Percentiles rank a stretch among this genome's conserved stretches.
phyloP scores from a whole-genome alignment of 2,329 filamentous ascomycete species.

The Ceratocystis smalleyi region DNA sequence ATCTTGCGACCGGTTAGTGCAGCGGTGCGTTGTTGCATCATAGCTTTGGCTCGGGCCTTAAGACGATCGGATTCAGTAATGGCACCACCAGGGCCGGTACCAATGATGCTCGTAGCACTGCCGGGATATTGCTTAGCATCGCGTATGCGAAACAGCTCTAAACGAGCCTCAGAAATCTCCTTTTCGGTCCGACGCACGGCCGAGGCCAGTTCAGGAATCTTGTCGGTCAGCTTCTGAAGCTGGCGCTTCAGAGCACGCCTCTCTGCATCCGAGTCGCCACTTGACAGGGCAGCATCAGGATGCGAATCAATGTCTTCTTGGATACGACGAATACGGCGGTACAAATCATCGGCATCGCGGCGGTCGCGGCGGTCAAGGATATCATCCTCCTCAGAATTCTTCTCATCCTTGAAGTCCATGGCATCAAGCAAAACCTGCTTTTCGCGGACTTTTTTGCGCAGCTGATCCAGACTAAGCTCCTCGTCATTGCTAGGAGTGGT shows the following conservation, averaged over 20 bases:
- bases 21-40: slow-evolving; percentile 96
- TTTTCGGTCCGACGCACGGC: slow-evolving; percentile 83
- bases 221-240: slow-evolving; percentile 74
- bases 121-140: slow-evolving; percentile 85
- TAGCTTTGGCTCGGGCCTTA: slow-evolving; percentile 87
- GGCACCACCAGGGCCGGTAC: slow-evolving; percentile 77
- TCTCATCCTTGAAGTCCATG: slow-evolving; percentile 91
- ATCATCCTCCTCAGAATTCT: slow-evolving; percentile 77
- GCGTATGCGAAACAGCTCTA: slow-evolving; percentile 84
- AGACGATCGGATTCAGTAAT: slow-evolving; percentile 89
- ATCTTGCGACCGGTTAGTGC: slow-evolving; percentile 76
- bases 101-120: slow-evolving; percentile 66
- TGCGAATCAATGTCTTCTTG: slow-evolving; percentile 92
- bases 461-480: slow-evolving; percentile 70
- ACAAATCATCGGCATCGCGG: slow-evolving; percentile 84
- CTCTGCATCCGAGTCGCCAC: slow-evolving; percentile 75
- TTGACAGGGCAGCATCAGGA: slow-evolving; percentile 54
- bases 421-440: slow-evolving; percentile 89
- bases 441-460: slow-evolving; percentile 84
- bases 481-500: slow-evolving; percentile 47
- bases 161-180: slow-evolving; percentile 74
- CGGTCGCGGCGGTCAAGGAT: slow-evolving; percentile 78
- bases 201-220: slow-evolving; percentile 80
- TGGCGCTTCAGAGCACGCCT: slow-evolving; percentile 73
- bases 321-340: slow-evolving; percentile 74